phyloP scores from a whole-genome alignment of 805 yeast species.

The Kazachstania africana region DNA sequence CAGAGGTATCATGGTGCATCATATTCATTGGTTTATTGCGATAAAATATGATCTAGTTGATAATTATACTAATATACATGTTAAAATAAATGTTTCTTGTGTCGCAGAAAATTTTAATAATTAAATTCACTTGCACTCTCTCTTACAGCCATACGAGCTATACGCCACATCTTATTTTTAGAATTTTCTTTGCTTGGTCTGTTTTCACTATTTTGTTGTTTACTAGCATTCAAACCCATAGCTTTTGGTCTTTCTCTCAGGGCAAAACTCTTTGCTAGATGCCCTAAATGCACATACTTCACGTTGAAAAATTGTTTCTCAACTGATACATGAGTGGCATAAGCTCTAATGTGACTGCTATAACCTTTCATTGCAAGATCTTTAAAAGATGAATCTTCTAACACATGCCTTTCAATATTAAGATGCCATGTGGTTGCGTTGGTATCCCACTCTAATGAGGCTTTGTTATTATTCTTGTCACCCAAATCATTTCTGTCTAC shows the following conservation, averaged over 20 bases:
- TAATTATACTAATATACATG: too few species aligned
- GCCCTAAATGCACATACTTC: constrained; percentile 81
- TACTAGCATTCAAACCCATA: constrained; percentile 36
- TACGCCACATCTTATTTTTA: constrained; percentile 58
- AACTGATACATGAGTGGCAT: constrained; percentile 79
- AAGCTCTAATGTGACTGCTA: constrained; percentile 84
- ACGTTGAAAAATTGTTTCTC: constrained; percentile 79
- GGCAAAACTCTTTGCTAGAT: constrained; percentile 89
- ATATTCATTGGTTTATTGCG: too few species aligned
- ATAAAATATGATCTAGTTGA: too few species aligned
- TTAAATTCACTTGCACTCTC: constrained; percentile 67
- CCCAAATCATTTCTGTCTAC: constrained; percentile 27
- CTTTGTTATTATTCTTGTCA: constrained; percentile 24
- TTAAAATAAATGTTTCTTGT: too few species aligned
- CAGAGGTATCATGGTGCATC: too few species aligned
- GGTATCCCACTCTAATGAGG: constrained; percentile 59
- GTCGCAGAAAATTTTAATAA: too few species aligned
- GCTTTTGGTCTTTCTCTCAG: constrained; percentile 88
- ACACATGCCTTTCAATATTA: constrained; percentile 75
- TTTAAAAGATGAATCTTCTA: constrained; percentile 51
- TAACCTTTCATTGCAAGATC: constrained; percentile 70
- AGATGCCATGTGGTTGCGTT: constrained; percentile 96
- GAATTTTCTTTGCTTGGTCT: constrained; percentile 52
- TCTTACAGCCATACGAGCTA: constrained; percentile 60
- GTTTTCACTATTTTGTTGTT: constrained; percentile 22